phyloP scores from a whole-genome alignment of 306 rosid genomes.

The Castanospermum australe region DNA sequence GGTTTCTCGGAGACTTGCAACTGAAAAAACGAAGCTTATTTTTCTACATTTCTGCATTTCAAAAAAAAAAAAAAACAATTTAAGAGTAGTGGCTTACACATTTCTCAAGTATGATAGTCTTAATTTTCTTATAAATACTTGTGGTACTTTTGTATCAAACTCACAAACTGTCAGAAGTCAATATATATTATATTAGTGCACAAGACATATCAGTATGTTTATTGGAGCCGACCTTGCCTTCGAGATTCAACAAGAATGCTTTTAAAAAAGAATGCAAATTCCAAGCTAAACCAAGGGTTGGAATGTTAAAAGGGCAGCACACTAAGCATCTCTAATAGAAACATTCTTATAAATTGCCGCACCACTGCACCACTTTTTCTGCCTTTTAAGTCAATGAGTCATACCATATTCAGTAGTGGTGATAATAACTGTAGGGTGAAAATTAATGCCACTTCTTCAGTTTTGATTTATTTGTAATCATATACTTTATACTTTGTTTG shows the following conservation, averaged over 20 bases:
- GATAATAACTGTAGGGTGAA: no score
- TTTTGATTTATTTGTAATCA: background rate
- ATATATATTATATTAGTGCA: background rate
- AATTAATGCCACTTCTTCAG: background rate
- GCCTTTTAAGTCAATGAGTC: background rate
- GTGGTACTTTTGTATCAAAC: background rate
- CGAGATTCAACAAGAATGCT: background rate
- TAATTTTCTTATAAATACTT: background rate
- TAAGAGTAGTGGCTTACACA: background rate
- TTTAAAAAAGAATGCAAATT: background rate
- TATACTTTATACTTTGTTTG: no score
- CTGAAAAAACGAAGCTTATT: background rate
- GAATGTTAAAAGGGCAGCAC: background rate
- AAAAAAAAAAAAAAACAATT: background rate
- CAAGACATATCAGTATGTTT: background rate
- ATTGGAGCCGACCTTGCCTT: background rate
- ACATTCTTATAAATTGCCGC: background rate
- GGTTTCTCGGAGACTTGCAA: background rate
- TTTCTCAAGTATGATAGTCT: constrained; percentile 11
- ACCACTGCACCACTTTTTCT: background rate
- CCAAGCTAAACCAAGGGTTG: background rate
- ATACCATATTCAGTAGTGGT: background rate
- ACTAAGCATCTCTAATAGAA: background rate
- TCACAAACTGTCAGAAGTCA: background rate
- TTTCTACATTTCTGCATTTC: background rate